Percentiles rank a stretch among this genome's conserved stretches.
Evolutionary conservation across 148 eudicot species (phyloP).

Genomic region (Beta vulgaris): DNA sequence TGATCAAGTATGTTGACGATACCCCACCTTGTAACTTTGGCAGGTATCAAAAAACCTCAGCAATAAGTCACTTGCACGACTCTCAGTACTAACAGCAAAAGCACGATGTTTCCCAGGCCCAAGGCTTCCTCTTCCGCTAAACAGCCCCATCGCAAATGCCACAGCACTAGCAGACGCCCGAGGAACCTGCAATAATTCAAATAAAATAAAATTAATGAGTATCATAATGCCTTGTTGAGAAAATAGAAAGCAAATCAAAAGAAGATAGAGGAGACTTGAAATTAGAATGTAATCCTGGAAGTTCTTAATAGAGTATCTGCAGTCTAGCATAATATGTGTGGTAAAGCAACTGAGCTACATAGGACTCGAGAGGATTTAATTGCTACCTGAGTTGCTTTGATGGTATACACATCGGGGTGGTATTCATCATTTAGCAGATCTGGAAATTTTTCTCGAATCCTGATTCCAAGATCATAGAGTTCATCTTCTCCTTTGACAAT

Average conservation of each 20-base stretch:
- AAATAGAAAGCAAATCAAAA: not conserved
- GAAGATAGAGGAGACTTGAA: not conserved
- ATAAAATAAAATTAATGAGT: not conserved
- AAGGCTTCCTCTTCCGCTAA: conserved; percentile 80
- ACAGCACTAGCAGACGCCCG: conserved; percentile 99
- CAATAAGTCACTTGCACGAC: conserved; percentile 89
- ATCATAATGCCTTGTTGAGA: not conserved
- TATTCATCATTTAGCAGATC: conserved; percentile 64
- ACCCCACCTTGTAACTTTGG: conserved; percentile 84
- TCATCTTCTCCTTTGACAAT: conserved; percentile 77
- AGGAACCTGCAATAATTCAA: conserved; percentile 55
- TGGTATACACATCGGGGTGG: conserved; percentile 73
- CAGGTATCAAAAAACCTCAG: conserved; percentile 93
- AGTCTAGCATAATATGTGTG: not conserved
- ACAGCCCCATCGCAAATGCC: conserved; percentile 94
- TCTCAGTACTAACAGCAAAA: conserved; percentile 91
- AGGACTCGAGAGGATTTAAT: conserved; percentile 10
- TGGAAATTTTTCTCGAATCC: conserved; percentile 65
- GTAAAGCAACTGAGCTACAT: not conserved
- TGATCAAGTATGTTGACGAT: conserved; percentile 2
- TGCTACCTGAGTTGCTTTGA: conserved; percentile 90
- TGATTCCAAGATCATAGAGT: conserved; percentile 74
- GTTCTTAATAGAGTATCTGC: not conserved
- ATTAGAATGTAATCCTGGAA: not conserved
- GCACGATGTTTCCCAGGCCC: conserved; percentile 81